phyloP scores from a whole-genome alignment of 2,329 filamentous ascomycete species.

The Colletotrichum cereale region DNA sequence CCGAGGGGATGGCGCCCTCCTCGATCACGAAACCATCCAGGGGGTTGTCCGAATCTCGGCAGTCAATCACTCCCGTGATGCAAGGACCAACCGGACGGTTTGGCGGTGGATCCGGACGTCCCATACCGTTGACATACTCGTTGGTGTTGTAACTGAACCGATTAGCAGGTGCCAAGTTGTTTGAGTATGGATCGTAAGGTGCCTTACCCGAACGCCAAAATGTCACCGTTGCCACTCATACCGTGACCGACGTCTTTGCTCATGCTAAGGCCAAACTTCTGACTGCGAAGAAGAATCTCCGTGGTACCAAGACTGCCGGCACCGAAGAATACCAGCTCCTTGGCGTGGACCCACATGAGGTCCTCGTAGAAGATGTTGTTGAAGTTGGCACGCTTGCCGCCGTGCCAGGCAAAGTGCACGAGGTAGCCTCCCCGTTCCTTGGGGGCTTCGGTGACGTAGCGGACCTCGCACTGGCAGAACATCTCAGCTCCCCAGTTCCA shows the following conservation, averaged over 20 bases:
- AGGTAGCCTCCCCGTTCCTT: slow-evolving; percentile 66
- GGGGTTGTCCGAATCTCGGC: slow-evolving; percentile 64
- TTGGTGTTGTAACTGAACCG: slow-evolving; percentile 68
- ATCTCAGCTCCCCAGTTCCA: slow-evolving; percentile 81
- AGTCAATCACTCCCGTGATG: slow-evolving; percentile 73
- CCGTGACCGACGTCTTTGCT: slow-evolving; percentile 69
- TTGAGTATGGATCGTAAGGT: no score
- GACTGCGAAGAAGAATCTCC: slow-evolving; percentile 73
- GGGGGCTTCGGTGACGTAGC: slow-evolving; percentile 67
- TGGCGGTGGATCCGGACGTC: slow-evolving; percentile 59
- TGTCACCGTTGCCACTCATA: slow-evolving; percentile 77
- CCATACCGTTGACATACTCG: slow-evolving; percentile 67
- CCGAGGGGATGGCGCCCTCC: slow-evolving; percentile 71
- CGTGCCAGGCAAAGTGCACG: slow-evolving; percentile 76
- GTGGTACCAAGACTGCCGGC: slow-evolving; percentile 75
- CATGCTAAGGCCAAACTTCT: slow-evolving; percentile 67
- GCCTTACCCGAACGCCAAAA: slow-evolving; percentile 71
- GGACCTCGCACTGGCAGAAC: slow-evolving; percentile 77
- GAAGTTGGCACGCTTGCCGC: slow-evolving; percentile 66
- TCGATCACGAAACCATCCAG: slow-evolving; percentile 74
- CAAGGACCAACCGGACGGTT: slow-evolving; percentile 70
- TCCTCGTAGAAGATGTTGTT: slow-evolving; percentile 66
- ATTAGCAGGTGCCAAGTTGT: no score
- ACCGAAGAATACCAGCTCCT: slow-evolving; percentile 75
- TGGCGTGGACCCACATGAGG: slow-evolving; percentile 76